Evolutionary conservation across 805 yeast genomes (phyloP).

Genomic region (Huiozyma sinensis): DNA sequence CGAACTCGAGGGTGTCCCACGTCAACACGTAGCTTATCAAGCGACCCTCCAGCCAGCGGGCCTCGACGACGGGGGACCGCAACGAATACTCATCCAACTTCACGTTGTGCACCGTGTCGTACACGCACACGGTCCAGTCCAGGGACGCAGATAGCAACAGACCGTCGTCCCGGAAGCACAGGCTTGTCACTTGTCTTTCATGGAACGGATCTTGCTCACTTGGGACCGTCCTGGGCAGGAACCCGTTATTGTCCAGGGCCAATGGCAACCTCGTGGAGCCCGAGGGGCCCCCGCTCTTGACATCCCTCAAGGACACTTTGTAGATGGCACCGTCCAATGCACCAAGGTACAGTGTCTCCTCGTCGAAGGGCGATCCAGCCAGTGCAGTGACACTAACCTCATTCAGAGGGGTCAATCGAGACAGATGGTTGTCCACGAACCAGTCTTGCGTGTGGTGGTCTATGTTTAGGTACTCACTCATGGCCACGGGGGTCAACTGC

Average conservation of each 20-base stretch:
- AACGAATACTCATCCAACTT: conserved; percentile 10
- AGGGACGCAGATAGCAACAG: conserved; percentile 15
- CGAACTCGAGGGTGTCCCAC: conserved; percentile 6
- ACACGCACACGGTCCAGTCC: conserved; percentile 20
- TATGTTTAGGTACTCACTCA: background rate
- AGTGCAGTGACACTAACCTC: conserved; percentile 2
- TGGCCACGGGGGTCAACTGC: background rate
- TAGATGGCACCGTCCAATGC: conserved; percentile 23
- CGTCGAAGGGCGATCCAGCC: conserved; percentile 11
- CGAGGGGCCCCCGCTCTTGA: conserved; percentile 1
- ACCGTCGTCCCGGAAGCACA: conserved; percentile 9
- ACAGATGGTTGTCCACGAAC: background rate
- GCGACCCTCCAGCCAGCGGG: conserved; percentile 8
- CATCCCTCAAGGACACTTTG: conserved; percentile 8
- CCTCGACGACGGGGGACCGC: conserved; percentile 11
- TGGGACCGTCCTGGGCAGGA: conserved; percentile 9
- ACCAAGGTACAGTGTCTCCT: conserved; percentile 15
- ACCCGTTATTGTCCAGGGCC: conserved; percentile 13
- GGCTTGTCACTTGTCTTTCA: conserved; percentile 12
- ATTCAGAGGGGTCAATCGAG: background rate
- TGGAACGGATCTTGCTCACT: conserved; percentile 10
- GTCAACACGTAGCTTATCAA: conserved; percentile 7
- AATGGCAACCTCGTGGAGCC: conserved; percentile 3
- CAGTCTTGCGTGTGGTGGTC: background rate
- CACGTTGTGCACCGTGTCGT: conserved; percentile 13